Evolutionary conservation across 495 filamentous ascomycete genomes (phyloP).

Genomic region (Aspergillus avenaceus): DNA sequence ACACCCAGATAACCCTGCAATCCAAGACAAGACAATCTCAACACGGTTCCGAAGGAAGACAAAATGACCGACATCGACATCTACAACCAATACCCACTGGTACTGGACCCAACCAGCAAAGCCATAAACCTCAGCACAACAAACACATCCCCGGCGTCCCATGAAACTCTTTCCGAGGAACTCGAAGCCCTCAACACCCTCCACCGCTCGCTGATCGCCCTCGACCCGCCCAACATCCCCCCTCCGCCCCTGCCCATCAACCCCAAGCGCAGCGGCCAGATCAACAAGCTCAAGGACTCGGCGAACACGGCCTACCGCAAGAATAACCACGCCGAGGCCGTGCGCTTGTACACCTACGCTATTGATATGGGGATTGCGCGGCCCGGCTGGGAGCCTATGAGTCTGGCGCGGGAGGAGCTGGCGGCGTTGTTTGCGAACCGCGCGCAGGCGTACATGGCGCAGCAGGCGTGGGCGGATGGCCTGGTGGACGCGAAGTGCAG

Average conservation of each 20-base stretch:
- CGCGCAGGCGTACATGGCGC: constrained; percentile 82
- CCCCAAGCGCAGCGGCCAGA: constrained; percentile 79
- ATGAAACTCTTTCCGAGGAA: constrained; percentile 55
- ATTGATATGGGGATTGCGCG: constrained; percentile 82
- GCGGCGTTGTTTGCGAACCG: constrained; percentile 76
- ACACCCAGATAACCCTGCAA: constrained; percentile 2
- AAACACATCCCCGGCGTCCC: constrained; percentile 21
- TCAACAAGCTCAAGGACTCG: constrained; percentile 84
- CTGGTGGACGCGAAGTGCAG: constrained; percentile 78
- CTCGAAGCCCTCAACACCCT: constrained; percentile 68
- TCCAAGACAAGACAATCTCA: background rate
- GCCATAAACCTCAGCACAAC: constrained; percentile 57
- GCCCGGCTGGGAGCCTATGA: constrained; percentile 81
- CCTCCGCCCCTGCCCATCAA: constrained; percentile 78
- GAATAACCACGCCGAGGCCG: constrained; percentile 65
- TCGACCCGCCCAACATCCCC: constrained; percentile 53
- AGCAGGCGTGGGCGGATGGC: constrained; percentile 75
- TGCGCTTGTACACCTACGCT: constrained; percentile 74
- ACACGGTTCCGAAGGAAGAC: background rate
- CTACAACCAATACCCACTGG: constrained; percentile 77
- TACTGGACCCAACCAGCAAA: constrained; percentile 75
- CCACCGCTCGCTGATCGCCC: constrained; percentile 63
- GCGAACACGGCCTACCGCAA: constrained; percentile 83
- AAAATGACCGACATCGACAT: constrained; percentile 54
- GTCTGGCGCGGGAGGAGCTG: constrained; percentile 79